Percentiles rank a stretch among this genome's conserved stretches.
phyloP scores from a whole-genome alignment of 2,329 filamentous ascomycete genomes.

The Alternaria brassicae region DNA sequence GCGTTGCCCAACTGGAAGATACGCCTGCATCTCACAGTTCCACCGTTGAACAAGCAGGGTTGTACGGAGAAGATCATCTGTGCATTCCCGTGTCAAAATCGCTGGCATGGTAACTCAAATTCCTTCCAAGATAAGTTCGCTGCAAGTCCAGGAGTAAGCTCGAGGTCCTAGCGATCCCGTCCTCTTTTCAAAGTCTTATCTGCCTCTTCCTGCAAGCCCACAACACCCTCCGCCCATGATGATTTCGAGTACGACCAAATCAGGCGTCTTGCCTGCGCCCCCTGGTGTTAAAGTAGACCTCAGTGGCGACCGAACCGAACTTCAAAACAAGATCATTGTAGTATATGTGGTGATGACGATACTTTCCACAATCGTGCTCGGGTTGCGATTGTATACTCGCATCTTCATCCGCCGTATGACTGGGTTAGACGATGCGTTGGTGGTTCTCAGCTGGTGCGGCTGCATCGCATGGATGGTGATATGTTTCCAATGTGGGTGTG shows the following conservation, averaged over 20 bases:
- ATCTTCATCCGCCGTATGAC: conserved; percentile 16
- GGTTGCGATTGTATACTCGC: conserved; percentile 26
- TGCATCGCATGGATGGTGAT: conserved; percentile 25
- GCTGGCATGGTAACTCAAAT: conserved; percentile 6
- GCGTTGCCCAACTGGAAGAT: neutral
- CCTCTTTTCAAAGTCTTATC: neutral
- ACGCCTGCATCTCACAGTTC: conserved; percentile 10
- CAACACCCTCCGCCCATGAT: neutral
- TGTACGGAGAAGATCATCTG: neutral
- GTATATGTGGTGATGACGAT: conserved; percentile 21
- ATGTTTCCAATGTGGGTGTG: conserved; percentile 15
- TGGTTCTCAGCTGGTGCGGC: conserved; percentile 23
- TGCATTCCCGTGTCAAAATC: conserved; percentile 6
- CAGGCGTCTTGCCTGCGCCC: conserved; percentile 19
- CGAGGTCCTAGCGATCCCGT: conserved; percentile 1
- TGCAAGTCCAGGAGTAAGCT: neutral
- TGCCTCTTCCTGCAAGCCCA: neutral
- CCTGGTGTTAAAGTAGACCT: conserved; percentile 12
- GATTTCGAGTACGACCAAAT: conserved; percentile 3
- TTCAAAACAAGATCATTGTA: conserved; percentile 20
- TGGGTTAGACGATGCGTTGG: conserved; percentile 24
- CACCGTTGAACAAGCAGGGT: conserved; percentile 15
- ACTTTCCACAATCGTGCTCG: conserved; percentile 19
- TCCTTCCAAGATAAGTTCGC: conserved; percentile 16
- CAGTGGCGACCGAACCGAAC: conserved; percentile 16